These are phyloP conservation scores for Agaricus subrufescens DNA, from an alignment of 768 basidiomycete species.

Conservation along the genomic window DNA sequence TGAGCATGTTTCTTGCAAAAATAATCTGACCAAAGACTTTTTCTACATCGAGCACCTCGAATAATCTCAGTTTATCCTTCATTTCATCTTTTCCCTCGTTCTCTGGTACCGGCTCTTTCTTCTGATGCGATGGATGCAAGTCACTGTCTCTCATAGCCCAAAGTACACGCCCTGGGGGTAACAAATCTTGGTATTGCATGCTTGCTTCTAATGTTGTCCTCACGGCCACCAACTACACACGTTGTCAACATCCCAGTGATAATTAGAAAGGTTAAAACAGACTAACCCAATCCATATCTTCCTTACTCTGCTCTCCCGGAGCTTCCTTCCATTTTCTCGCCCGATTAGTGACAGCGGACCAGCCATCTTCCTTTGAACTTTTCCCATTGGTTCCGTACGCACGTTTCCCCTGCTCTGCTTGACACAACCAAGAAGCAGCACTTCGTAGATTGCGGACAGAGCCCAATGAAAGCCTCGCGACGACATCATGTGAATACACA, in stretches of 20 bases:
- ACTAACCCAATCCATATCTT: conserved; percentile 54
- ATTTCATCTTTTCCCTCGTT: background rate
- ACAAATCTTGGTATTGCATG: conserved; percentile 70
- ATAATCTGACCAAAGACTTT: conserved; percentile 77
- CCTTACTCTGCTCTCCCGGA: conserved; percentile 32
- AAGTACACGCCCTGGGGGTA: conserved; percentile 71
- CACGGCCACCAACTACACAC: conserved; percentile 63
- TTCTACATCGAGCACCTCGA: conserved; percentile 74
- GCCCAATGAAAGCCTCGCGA: conserved; percentile 74
- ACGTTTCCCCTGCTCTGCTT: conserved; percentile 43
- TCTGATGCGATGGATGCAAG: conserved; percentile 54
- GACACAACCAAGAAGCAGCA: conserved; percentile 76
- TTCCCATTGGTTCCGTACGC: conserved; percentile 12
- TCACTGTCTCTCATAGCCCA: conserved; percentile 78
- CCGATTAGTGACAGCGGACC: conserved; percentile 36
- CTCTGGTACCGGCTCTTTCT: background rate
- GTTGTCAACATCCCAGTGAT: conserved; percentile 4
- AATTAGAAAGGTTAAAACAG: background rate
- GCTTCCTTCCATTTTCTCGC: conserved; percentile 62
- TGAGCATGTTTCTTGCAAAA: conserved; percentile 80
- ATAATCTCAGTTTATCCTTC: conserved; percentile 60
- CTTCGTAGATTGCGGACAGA: conserved; percentile 72
- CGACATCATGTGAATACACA: conserved; percentile 79
- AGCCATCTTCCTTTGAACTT: conserved; percentile 48
- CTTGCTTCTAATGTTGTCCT: conserved; percentile 84